Conservation (phyloP, 176 grass and related monocot genomes). For the Oryza glumipatula region DNA sequence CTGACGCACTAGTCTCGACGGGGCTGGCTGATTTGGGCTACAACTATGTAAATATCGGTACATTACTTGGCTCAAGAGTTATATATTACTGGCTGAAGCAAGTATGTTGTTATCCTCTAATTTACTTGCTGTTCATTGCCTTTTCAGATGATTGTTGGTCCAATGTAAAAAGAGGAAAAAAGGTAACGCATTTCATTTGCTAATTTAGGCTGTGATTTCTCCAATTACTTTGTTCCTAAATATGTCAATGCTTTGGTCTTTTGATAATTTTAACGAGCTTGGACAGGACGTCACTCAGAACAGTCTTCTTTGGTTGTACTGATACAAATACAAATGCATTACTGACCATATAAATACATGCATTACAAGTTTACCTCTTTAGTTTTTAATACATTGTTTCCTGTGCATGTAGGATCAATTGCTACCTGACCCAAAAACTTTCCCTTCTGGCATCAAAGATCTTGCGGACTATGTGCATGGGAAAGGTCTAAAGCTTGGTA, state of each 20-base stretch:
- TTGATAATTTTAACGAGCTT: not conserved
- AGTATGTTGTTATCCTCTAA: not conserved
- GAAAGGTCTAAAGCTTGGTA: slow-evolving; percentile 91
- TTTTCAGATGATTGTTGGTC: slow-evolving; percentile 96
- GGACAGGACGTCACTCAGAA: not conserved
- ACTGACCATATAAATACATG: not conserved
- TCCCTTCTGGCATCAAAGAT: slow-evolving; percentile 90
- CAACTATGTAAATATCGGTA: slow-evolving; percentile 88
- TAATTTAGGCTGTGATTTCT: not conserved
- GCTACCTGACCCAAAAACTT: slow-evolving; percentile 83
- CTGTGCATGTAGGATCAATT: slow-evolving; percentile 64
- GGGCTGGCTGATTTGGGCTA: slow-evolving; percentile 81
- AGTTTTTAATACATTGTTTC: not conserved
- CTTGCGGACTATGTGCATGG: slow-evolving; percentile 89
- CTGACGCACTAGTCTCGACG: slow-evolving; percentile 85
- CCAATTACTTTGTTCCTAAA: not conserved
- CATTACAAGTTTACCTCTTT: not conserved
- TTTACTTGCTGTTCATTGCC: slow-evolving; percentile 8
- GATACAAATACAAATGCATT: not conserved
- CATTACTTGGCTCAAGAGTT: not conserved
- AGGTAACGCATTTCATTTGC: slow-evolving; percentile 39
- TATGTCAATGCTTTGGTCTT: not conserved
- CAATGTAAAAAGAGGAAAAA: slow-evolving; percentile 51
- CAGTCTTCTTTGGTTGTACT: not conserved
- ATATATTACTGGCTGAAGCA: not conserved